Conservation (phyloP, 306 rosid genomes). For the Potentilla sterilis region DNA sequence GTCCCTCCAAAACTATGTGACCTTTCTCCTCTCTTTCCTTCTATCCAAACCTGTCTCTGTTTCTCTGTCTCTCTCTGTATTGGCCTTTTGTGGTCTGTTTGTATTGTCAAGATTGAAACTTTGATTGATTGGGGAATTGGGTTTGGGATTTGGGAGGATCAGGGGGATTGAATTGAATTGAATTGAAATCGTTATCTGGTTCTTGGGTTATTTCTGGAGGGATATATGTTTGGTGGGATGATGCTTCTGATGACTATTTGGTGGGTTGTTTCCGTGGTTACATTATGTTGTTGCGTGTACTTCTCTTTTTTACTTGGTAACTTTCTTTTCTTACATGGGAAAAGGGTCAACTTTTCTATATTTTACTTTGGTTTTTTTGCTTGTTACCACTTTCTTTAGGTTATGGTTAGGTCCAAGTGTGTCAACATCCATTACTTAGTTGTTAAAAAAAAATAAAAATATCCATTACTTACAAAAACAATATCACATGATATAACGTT, state of each 20-base stretch:
- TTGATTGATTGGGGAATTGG: neutral
- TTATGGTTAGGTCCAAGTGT: no score
- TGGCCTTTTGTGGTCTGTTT: neutral
- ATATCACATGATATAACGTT: no score
- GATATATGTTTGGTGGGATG: neutral
- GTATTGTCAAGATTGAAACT: neutral
- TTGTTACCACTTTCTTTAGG: no score
- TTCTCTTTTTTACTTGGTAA: neutral
- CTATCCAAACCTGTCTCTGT: neutral
- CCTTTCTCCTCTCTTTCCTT: slow-evolving; percentile 1
- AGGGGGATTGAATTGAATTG: neutral
- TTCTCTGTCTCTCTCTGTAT: neutral
- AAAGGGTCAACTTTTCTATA: neutral
- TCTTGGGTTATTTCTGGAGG: neutral
- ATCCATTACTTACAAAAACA: no score
- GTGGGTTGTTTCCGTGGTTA: neutral
- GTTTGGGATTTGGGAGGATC: neutral
- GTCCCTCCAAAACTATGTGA: slow-evolving; percentile 13
- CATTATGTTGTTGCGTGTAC: neutral
- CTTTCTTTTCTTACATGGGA: neutral
- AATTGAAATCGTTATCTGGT: neutral
- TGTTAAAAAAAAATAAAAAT: no score
- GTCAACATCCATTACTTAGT: no score
- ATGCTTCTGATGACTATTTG: neutral
- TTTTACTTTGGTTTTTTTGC: no score